These are phyloP conservation scores for Camptophora hylomeconis DNA, from an alignment of 2,329 filamentous ascomycete genomes.

Conservation along the genomic window DNA sequence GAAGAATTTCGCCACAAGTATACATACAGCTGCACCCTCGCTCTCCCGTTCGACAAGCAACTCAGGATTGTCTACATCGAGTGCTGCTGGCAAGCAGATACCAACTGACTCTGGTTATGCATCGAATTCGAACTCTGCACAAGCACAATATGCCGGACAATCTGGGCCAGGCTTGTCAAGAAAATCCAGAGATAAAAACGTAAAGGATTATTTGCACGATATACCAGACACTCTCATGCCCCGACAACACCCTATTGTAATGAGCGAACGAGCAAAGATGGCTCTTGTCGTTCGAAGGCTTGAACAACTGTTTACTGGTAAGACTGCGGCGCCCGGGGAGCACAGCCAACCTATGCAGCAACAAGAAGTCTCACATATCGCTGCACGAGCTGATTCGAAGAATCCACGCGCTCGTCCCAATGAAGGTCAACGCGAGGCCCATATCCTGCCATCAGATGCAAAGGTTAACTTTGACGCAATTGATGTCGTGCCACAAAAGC, in stretches of 20 bases:
- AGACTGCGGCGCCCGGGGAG: constrained; percentile 31
- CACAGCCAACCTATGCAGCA: constrained; percentile 41
- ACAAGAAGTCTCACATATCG: constrained; percentile 44
- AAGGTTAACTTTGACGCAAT: constrained; percentile 11
- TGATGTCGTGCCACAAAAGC: constrained; percentile 1
- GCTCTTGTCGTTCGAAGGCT: constrained; percentile 62
- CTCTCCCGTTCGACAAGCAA: constrained; percentile 7
- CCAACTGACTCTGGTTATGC: constrained; percentile 21
- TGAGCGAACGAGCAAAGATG: constrained; percentile 64
- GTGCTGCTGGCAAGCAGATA: constrained; percentile 1
- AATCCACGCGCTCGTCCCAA: constrained; percentile 10
- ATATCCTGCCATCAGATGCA: constrained; percentile 24
- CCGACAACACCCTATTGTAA: constrained; percentile 34
- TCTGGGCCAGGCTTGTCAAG: constrained; percentile 1
- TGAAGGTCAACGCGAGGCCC: constrained; percentile 29
- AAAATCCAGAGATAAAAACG: constrained; percentile 39
- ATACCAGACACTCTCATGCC: constrained; percentile 59
- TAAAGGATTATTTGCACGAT: constrained; percentile 58
- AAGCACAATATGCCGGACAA: not conserved
- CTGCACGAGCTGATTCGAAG: constrained; percentile 26
- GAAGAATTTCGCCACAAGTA: constrained; percentile 42
- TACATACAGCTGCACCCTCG: constrained; percentile 8
- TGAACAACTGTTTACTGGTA: constrained; percentile 73
- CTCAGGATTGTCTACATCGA: not conserved
- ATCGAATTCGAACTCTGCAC: constrained; percentile 26